Base-by-base conservation (phyloP, 2,329 filamentous ascomycete species). In the Uncinocarpus reesii region DNA sequence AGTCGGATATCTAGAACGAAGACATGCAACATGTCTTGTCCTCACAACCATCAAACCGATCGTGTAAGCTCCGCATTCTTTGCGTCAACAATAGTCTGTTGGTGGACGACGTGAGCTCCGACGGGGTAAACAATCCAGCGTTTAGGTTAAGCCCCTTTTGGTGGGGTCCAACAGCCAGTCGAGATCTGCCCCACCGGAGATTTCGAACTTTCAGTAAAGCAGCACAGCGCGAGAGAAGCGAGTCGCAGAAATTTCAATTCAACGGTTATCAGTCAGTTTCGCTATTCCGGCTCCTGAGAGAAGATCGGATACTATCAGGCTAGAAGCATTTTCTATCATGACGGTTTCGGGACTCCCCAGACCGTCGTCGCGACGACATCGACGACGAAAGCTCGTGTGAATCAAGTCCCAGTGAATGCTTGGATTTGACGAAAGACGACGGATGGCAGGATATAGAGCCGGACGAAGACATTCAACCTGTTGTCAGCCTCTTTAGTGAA, bases 401-500 rank as follows among this genome's bases (percentile, higher is more conserved):
- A 32, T 59, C 58, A 3, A 45, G 49, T 13, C 48, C 48, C 8
- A 62, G 62, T n/a, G 60, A 63, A 32, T 54, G 60, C 10, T 55
- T 57, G n/a, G 70, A 74, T 60, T 58, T 69, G 37, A 66, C 70
- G 42, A 63, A 68, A 35, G 73, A 76, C 50, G 73, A 76, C 54
- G 73, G 72, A 24, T 77, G 75, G 75, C 69, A 77, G 60, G 75
- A 78, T 62, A 65, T 74, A 28, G 82, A 84, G 57, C 71, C 74
- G 4, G 83, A 86, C 49, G 71, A 74, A 44, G 76, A 82, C 57
- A 71, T 77, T 47, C 76, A 83, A 21, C 68, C 75, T 16, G 72
- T 87, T 49, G 71, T 83, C 42, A 86, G 83, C 16, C 71, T 89
- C 28, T 76, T 88, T 53, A 81, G 83, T 56, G 75, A 80, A 49